Base-by-base conservation (phyloP, 108 stramenopile species). In the Fistulifera pelliculosa region DNA sequence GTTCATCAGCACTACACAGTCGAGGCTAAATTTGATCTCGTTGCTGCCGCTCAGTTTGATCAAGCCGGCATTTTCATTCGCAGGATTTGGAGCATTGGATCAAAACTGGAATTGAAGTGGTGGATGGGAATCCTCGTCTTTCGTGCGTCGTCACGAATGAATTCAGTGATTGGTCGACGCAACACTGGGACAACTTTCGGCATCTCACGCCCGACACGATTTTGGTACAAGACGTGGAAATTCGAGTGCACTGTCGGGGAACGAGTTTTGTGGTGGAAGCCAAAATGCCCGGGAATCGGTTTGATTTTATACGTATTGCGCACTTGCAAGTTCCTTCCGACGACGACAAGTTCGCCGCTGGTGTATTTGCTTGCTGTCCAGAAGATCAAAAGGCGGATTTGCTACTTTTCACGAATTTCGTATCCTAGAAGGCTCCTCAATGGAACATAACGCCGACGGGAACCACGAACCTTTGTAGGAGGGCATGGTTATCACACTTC, bases 131-230 rank as follows among this genome's bases (percentile, higher is more conserved):
- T 1, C 62, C 75, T n/a, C 69, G 75, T 23, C 49, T 76, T 25
- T 76, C 75, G 16, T 76, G 75, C 57, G 75, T 76, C 18, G 70
- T 69, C 4, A 76, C 75, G 23, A 76, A 76, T 52, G 66, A 61
- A 1, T 76, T 59, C 49, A 65, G 63, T 26, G 75, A 76, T 47
- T 76, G 75, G 75, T 64, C 62, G 15, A 71, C 70, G 11, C 75
- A 76, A 44, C 39, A 43, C 18, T 68, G 66, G 67, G 31, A 35
- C 3, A 35, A 8, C 43, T 52, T 18, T 42, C 56, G 12, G 3
- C 41, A 17, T 11, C 21, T 15, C 38, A 27, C 16, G 35, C 41
- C 12, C 14, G 14, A 17, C 22, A 42, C 15, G 35, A 12, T 23
- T 10, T 17, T 17, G 26, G 43, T 16, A n/a, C 48, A 18, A 21